Base-by-base conservation (phyloP, 345 rosid species). In the Eucalyptus marginata region DNA sequence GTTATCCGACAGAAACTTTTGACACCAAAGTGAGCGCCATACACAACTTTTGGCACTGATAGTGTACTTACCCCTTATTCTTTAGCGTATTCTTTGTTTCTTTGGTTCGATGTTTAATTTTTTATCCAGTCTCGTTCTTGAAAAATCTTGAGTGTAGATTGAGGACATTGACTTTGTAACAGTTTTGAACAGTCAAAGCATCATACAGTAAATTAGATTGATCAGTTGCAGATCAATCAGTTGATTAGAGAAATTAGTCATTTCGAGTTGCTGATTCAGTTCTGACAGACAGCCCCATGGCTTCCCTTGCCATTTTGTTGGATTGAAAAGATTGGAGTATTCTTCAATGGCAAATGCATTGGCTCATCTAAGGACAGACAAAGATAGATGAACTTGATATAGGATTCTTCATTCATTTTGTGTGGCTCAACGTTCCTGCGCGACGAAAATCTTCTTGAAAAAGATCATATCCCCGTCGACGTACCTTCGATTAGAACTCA, bases 381-480 rank as follows among this genome's bases (percentile, higher is more conserved):
- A 64, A 64, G 9, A 64, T 2, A 15, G 76, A n/a, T n/a, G 76
- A 64, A 64, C 76, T 64, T n/a, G 33, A 64, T 64, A 64, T n/a
- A n/a, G 76, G 36, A 64, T n/a, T n/a, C 31, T n/a, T n/a, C n/a
- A n/a, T n/a, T n/a, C n/a, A 64, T 64, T n/a, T 64, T 64, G 76
- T 7, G 76, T n/a, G 5, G 18, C 20, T 64, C 20, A 3, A 64
- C 10, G 36, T 64, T 64, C 40, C 33, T 15, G 11, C 5, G 2
- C 20, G 2, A n/a, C 33, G 5, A 64, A n/a, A n/a, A 15, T n/a
- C 40, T 33, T 64, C 3, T n/a, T 64, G 20, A 64, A 64, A 14
- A 64, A 14, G 10, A 64, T 64, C 10, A 0, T 64, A 64, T 7
- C 76, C 40, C 10, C 6, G 0, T 4, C 11, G 0, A n/a, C 10